phyloP scores from a whole-genome alignment of 495 filamentous ascomycete species.

The Sordaria brevicollis region DNA sequence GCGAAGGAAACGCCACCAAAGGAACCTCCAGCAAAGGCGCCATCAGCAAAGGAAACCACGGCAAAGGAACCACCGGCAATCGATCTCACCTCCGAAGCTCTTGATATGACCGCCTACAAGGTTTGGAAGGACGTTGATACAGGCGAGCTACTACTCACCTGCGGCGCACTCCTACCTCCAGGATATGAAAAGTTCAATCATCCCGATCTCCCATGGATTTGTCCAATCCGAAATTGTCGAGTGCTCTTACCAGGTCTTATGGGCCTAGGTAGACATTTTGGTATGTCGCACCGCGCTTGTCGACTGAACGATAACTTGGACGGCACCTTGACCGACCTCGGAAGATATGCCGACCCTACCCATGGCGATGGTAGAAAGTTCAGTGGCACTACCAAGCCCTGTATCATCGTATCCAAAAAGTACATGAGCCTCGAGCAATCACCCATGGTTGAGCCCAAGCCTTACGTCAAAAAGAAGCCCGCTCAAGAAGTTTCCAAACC shows the following conservation, averaged over 20 bases:
- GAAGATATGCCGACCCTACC: conserved; percentile 3
- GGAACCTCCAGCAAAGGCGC: too few relatives aligned
- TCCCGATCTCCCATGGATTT: conserved; percentile 17
- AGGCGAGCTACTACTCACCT: not conserved
- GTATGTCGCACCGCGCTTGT: conserved; percentile 8
- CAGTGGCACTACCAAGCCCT: conserved; percentile 2
- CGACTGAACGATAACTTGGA: conserved; percentile 18
- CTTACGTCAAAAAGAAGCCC: not conserved
- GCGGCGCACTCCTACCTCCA: not conserved
- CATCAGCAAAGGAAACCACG: too few relatives aligned
- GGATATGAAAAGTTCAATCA: not conserved
- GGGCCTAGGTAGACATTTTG: conserved; percentile 18
- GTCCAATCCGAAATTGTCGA: conserved; percentile 20
- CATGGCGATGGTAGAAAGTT: not conserved
- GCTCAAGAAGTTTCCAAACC: not conserved
- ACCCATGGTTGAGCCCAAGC: conserved; percentile 2
- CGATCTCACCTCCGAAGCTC: not conserved
- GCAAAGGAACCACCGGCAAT: not conserved
- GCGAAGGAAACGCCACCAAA: too few relatives aligned
- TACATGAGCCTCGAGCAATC: conserved; percentile 3
- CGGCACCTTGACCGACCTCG: conserved; percentile 16
- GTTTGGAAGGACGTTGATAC: not conserved
- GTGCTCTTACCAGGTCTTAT: conserved; percentile 6
- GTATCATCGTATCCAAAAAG: conserved; percentile 9
- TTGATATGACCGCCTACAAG: not conserved